phyloP scores from a whole-genome alignment of 805 yeast species.

The Candida coquimbonensis region DNA sequence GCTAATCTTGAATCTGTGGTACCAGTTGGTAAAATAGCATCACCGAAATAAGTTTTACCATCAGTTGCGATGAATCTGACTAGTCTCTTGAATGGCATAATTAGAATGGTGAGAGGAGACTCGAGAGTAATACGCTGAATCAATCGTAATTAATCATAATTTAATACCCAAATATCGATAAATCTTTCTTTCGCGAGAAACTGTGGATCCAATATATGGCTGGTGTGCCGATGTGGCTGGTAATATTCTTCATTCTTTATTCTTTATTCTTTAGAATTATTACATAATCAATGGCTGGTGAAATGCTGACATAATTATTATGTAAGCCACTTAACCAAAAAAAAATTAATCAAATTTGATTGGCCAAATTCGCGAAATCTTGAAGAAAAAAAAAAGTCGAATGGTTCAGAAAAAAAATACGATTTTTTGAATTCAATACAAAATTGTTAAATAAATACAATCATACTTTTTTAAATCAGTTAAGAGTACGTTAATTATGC shows the following conservation, averaged over 20 bases:
- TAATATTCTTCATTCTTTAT: too few relatives aligned
- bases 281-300: too few relatives aligned
- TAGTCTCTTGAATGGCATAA: conserved; percentile 18
- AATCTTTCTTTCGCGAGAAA: too few relatives aligned
- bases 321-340: neutral
- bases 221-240: too few relatives aligned
- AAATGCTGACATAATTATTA: neutral
- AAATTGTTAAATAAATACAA: too few relatives aligned
- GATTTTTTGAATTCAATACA: too few relatives aligned
- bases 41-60: conserved; percentile 39
- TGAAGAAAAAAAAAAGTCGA: conserved; percentile 1
- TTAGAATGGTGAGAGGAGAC: neutral
- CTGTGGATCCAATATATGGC: too few relatives aligned
- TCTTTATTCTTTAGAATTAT: too few relatives aligned
- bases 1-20: conserved; percentile 32
- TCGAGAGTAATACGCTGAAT: too few relatives aligned
- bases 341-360: conserved; percentile 2
- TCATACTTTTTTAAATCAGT: neutral
- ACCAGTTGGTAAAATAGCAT: conserved; percentile 35
- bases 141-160: neutral
- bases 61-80: conserved; percentile 41
- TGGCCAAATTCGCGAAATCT: conserved; percentile 6
- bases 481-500: conserved; percentile 1
- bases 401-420: too few relatives aligned
- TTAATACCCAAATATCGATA: neutral